Percentiles rank a stretch among this genome's conserved stretches.
Evolutionary conservation across 495 filamentous ascomycete species (phyloP).

Genomic region (Cairneyella variabilis): DNA sequence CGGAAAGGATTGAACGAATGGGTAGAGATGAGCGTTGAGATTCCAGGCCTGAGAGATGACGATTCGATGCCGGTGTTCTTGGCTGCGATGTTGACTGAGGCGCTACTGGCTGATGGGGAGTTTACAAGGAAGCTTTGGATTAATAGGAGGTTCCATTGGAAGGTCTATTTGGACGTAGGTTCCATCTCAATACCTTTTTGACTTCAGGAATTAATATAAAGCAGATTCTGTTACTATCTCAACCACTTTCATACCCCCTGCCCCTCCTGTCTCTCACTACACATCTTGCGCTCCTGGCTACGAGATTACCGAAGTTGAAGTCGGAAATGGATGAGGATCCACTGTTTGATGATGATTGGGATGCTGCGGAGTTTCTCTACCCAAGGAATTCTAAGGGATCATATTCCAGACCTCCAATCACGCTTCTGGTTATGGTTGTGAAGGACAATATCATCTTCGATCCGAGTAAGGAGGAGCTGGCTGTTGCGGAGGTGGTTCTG

Average conservation of each 20-base stretch:
- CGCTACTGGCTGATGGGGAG: constrained; percentile 69
- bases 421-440: constrained; percentile 82
- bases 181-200: background rate
- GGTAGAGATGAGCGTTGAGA: constrained; percentile 82
- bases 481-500: constrained; percentile 82
- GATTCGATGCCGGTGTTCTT: constrained; percentile 87
- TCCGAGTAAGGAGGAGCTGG: constrained; percentile 82
- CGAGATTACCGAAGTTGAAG: constrained; percentile 76
- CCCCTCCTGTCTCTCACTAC: constrained; percentile 90
- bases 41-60: constrained; percentile 84
- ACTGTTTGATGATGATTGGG: constrained; percentile 98
- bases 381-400: constrained; percentile 36
- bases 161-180: constrained; percentile 89
- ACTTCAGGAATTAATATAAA: background rate
- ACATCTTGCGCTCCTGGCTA: constrained; percentile 89
- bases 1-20: constrained; percentile 51
- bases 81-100: constrained; percentile 82
- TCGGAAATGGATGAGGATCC: constrained; percentile 91
- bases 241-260: constrained; percentile 84
- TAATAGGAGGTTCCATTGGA: constrained; percentile 90
- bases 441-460: constrained; percentile 92
- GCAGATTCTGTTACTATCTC: constrained; percentile 89
- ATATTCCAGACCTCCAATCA: constrained; percentile 67
- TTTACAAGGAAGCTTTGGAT: constrained; percentile 73
- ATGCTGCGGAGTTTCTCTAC: constrained; percentile 72